These are phyloP conservation scores for Nigrograna mackinnonii DNA, from an alignment of 2,329 filamentous ascomycete genomes.

Conservation along the genomic window DNA sequence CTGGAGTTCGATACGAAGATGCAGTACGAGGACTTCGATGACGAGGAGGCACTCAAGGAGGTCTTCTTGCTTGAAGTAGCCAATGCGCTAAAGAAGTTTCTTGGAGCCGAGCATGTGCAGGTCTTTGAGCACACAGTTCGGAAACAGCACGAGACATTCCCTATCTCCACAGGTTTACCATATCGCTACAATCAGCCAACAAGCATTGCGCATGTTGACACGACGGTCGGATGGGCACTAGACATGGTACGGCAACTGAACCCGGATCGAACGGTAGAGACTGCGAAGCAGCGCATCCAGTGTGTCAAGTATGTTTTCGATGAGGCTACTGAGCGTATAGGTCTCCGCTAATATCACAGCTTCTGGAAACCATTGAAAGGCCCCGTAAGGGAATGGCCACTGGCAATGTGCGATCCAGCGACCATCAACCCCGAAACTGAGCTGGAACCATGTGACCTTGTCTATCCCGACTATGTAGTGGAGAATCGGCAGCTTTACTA, in stretches of 20 bases:
- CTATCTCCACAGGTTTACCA: conserved; percentile 10
- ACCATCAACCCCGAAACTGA: conserved; percentile 8
- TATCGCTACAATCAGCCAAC: conserved; percentile 13
- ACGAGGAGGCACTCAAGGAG: conserved; percentile 1
- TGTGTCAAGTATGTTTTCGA: neutral
- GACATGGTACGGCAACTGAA: conserved; percentile 8
- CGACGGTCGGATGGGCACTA: conserved; percentile 3
- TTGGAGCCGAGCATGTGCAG: conserved; percentile 7
- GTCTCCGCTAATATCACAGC: conserved; percentile 5
- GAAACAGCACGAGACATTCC: conserved; percentile 11
- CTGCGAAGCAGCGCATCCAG: neutral
- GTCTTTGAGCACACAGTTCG: conserved; percentile 13
- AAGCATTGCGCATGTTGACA: conserved; percentile 11
- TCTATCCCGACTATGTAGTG: conserved; percentile 12
- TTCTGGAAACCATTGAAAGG: conserved; percentile 15
- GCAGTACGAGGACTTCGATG: neutral
- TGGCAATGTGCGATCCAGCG: conserved; percentile 12
- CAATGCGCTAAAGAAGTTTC: conserved; percentile 1
- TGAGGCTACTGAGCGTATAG: neutral
- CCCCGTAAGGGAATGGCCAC: conserved; percentile 14
- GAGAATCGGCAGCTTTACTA: conserved; percentile 13
- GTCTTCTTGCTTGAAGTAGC: conserved; percentile 6
- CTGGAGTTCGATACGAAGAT: neutral
- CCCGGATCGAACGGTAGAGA: neutral
- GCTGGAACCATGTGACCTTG: conserved; percentile 9